Evolutionary conservation across 192 early-diverging fungal genomes (phyloP), one percentile per base, ranked within the genome.

Genomic region (Lobosporangium transversale): DNA sequence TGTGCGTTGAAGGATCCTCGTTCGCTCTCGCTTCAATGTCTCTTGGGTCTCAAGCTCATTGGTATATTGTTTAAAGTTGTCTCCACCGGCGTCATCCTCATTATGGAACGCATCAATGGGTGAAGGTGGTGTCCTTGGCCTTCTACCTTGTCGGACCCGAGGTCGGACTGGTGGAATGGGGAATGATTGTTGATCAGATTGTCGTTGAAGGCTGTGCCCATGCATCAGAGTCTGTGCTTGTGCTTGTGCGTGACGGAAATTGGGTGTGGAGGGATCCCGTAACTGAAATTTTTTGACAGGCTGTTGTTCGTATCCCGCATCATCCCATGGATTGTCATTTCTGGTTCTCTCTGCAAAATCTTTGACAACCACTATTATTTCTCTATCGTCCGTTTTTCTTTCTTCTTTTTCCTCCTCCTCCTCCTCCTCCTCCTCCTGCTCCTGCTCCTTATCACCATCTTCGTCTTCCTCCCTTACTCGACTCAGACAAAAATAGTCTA

Each of bases 1-100:
- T 4, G 53, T 47, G 15, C 73, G 64, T 20, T 55, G 40, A 15
- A 76, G 18, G 18, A 76, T 67, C 14, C 63, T 57, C 23, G 73
- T 76, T 8, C 73, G 64, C 42, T 76, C 73, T 6, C 73, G 73
- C n/a, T 62, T 54, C 30, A 76, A 47, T 33, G 73, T 67, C 53
- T 76, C 73, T 21, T 66, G 47, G 0, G 73, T 76, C 37, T 76
- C 73, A 21, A 76, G 48, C 26, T 76, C 58, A 12, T 45, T 36
- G 5, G 33, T 57, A n/a, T 53, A 68, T 12, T 60, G 58, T 44
- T 43, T 53, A 12, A 60, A n/a, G n/a, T n/a, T n/a, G n/a, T n/a
- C n/a, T n/a, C n/a, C n/a, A n/a, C 35, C 27, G 64, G 40, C 2
- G 32, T 51, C 7, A 12, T 45, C n/a, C 57, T 58, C 57, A 7